Percentiles rank a stretch among this genome's conserved stretches.
Conservation (phyloP, 441 rosid species). For the Arabidopsis hybrid region DNA sequence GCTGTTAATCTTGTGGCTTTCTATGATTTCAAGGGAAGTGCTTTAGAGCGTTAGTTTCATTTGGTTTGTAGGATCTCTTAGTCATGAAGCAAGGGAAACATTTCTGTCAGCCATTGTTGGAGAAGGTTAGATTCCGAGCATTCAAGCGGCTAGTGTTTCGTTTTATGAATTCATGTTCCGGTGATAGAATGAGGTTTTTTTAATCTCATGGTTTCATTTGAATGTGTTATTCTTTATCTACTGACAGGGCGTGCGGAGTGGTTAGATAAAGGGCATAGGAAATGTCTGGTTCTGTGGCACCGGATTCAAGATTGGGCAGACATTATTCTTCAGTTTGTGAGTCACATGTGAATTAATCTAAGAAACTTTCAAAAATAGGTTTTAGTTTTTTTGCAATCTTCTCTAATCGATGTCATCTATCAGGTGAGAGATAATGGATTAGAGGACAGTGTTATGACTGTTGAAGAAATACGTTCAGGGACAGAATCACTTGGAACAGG, state of each 20-base stretch:
- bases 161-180: background rate
- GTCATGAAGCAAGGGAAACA: slow-evolving; percentile 88
- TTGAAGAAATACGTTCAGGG: slow-evolving; percentile 89
- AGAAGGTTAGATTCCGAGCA: slow-evolving; percentile 59
- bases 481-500: slow-evolving; percentile 91
- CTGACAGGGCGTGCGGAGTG: slow-evolving; percentile 91
- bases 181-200: background rate
- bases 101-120: slow-evolving; percentile 85
- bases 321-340: slow-evolving; percentile 77
- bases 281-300: slow-evolving; percentile 90
- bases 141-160: background rate
- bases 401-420: background rate
- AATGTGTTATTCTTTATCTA: background rate
- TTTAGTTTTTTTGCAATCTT: slow-evolving; percentile 16
- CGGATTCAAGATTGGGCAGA: slow-evolving; percentile 97
- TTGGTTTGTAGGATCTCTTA: slow-evolving; percentile 72
- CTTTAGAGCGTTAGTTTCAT: background rate
- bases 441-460: slow-evolving; percentile 85
- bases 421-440: slow-evolving; percentile 88
- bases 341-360: slow-evolving; percentile 40
- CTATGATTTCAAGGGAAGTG: slow-evolving; percentile 1
- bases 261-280: slow-evolving; percentile 91
- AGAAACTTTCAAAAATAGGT: background rate
- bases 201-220: background rate
- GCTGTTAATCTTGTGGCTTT: background rate